Evolutionary conservation across 106 monocot species (phyloP), one percentile per base, ranked within the genome.

Genomic region (Agapanthus africanus): DNA sequence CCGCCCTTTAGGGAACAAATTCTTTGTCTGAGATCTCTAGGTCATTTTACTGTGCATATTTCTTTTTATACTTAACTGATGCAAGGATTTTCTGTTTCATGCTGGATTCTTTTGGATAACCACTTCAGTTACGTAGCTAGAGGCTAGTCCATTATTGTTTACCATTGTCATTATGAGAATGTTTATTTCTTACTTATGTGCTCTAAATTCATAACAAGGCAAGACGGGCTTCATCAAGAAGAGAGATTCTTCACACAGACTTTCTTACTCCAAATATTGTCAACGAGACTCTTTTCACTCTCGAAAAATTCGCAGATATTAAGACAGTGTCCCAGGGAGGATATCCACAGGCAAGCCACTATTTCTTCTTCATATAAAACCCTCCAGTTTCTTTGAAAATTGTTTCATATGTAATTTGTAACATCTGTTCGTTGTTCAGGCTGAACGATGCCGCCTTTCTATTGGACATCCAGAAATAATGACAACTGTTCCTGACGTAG

Each of bases 191-290:
- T n/a, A n/a, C 35, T 61, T 61, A 39, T 65, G 4, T 34, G 15
- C 14, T 65, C 36, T 47, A 18, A 32, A 31, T 39, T 47, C 52
- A 34, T 66, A 59, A 54, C 71, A 66, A 92, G 92, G 91, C 84
- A 70, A 77, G 69, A 71, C 70, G 92, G 49, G 97, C 84, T 72
- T 86, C 89, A 38, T 71, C 75, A 52, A 80, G 97, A 79, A 89
- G 87, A 73, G 82, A 82, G 31, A 79, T 90, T 71, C 72, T 90
- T 22, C 82, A 81, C 62, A 87, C 97, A 14, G 85, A 92, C 71
- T 99, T 99, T 73, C 75, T 99, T n/a, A 93, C 92, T 67, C 97
- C 97, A 60, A 81, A 83, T 59, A 68, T 87, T 37, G 35, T 92
- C 6, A 89, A 85, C 30, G 92, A 90, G 71, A 65, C 82, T n/a